Base-by-base conservation (phyloP, 2,329 filamentous ascomycete genomes). In the Coniella vitis region DNA sequence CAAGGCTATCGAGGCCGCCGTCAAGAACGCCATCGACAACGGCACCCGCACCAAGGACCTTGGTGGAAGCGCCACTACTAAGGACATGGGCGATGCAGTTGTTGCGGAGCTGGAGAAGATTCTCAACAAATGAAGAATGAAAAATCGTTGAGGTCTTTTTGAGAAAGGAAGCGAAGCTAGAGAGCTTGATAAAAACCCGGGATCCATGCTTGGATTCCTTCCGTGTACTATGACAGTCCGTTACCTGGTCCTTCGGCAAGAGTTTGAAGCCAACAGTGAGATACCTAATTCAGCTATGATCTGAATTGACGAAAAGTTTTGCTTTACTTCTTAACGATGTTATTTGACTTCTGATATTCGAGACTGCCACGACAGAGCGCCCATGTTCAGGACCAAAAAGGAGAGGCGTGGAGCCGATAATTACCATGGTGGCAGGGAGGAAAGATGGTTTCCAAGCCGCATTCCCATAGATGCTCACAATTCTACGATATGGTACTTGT, bases 41-140 rank as follows among this genome's bases (percentile, higher is more conserved):
- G 88, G 88, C 32, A 68, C 90, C 41, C 76, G 82, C 55, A 96
- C 91, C 14, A 84, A 79, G 64, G 91, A 97, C 65, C 86, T 97
- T 57, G 89, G 88, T 41, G 91, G 93, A 50, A 78, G 68, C 47
- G 75, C 83, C 10, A 80, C 75, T 55, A 97, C 91, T 4, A 72
- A 68, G 38, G 81, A 93, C 61, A 85, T 69, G 34, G 89, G 90
- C 52, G 87, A 96, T 67, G 87, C 87, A 2, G 75, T 96, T 55
- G 83, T 83, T 2, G 77, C 76, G 41, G 84, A 95, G 73, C 70
- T 95, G 51, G 75, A 79, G 65, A 81, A 79, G 66, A 69, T 90
- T 44, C 73, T 93, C 59, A 74, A 76, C 66, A 65, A 54, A 16
- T 61, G 57, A 50, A n/a, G 12, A 2, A 32, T 22, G 4, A 13